phyloP scores from a whole-genome alignment of 2,329 filamentous ascomycete genomes.

The Pseudogymnoascus sp. region DNA sequence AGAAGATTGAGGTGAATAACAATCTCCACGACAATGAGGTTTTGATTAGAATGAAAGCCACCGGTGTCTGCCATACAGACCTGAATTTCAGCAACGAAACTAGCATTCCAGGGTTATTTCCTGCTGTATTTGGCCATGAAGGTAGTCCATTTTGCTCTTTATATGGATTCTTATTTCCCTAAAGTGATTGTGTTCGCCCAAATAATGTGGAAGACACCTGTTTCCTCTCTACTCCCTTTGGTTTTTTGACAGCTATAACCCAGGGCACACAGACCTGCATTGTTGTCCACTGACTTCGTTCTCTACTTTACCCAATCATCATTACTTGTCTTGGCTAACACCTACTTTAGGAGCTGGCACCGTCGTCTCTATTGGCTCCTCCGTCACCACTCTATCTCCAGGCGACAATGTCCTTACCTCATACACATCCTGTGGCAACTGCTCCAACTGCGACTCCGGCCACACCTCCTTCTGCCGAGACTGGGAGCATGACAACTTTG shows the following conservation, averaged over 20 bases:
- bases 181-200: not conserved
- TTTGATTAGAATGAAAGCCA: constrained; percentile 30
- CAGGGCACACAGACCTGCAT: not conserved
- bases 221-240: no score
- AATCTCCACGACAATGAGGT: constrained; percentile 23
- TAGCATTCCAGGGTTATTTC: constrained; percentile 17
- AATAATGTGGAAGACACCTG: not conserved
- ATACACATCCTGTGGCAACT: constrained; percentile 28
- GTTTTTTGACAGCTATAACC: not conserved
- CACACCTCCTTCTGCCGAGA: constrained; percentile 25
- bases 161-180: not conserved
- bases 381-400: constrained; percentile 9
- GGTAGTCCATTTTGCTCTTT: constrained; percentile 12
- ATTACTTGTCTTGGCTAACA: not conserved
- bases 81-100: constrained; percentile 15
- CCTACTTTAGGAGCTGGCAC: constrained; percentile 15
- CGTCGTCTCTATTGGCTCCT: constrained; percentile 14
- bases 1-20: constrained; percentile 17
- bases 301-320: not conserved
- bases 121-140: constrained; percentile 26
- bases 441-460: constrained; percentile 23
- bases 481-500: constrained; percentile 22
- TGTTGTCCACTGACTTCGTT: not conserved
- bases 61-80: constrained; percentile 27
- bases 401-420: constrained; percentile 28